A percentile compares a stretch with the other conserved stretches of the same genome.
phyloP scores from a whole-genome alignment of 768 basidiomycete genomes.

The Rubroboletus pulcherrimus region DNA sequence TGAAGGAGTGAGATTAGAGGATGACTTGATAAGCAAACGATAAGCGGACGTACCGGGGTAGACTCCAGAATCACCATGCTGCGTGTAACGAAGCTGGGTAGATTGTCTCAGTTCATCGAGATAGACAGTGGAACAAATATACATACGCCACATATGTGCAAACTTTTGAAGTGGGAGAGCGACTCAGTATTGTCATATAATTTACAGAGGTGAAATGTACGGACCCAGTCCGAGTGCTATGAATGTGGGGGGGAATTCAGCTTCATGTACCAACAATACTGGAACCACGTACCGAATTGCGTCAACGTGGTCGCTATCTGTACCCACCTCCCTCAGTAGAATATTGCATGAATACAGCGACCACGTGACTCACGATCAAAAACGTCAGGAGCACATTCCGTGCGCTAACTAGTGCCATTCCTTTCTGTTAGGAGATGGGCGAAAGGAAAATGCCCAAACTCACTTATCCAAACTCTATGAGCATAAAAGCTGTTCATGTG shows the following conservation, averaged over 20 bases:
- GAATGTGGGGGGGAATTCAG: neutral
- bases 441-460: neutral
- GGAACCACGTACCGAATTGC: neutral
- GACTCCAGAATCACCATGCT: neutral
- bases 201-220: neutral
- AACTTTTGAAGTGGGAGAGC: too few relatives aligned
- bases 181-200: neutral
- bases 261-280: too few relatives aligned
- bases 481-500: constrained; percentile 4
- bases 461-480: constrained; percentile 16
- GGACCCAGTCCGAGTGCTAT: constrained; percentile 4
- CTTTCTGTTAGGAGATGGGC: neutral
- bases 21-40: neutral
- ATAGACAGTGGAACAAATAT: neutral
- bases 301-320: neutral
- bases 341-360: neutral
- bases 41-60: neutral
- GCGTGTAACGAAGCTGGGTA: neutral
- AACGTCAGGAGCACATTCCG: neutral
- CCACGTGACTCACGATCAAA: constrained; percentile 2
- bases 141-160: too few relatives aligned
- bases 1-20: neutral
- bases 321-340: neutral
- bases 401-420: neutral
- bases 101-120: neutral